Percentiles rank a stretch among this genome's conserved stretches.
phyloP scores from a whole-genome alignment of 352 stramenopile species.

The Globisporangium cederbergense region DNA sequence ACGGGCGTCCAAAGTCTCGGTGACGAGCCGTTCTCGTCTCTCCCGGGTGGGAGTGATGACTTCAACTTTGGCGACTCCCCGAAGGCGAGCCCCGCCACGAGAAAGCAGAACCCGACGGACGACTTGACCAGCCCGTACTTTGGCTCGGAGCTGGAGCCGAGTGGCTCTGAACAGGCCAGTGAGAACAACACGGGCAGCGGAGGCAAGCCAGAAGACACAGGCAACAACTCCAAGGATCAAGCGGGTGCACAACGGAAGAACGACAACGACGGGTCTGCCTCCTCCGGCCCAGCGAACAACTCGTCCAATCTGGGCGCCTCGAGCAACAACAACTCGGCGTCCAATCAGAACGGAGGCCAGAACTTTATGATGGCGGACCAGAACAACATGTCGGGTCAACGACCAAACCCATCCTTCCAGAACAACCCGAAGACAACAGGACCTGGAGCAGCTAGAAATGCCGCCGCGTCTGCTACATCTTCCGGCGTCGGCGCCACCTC shows the following conservation, averaged over 20 bases:
- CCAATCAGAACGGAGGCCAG: conserved; percentile 9
- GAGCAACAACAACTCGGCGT: conserved; percentile 6
- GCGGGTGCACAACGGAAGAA: conserved; percentile 25
- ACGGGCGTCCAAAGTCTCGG: conserved; percentile 81
- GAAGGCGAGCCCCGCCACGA: conserved; percentile 32
- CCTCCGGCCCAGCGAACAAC: conserved; percentile 18
- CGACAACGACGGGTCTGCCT: conserved; percentile 9
- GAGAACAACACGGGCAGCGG: conserved; percentile 33
- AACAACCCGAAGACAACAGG: conserved; percentile 5
- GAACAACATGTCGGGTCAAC: conserved; percentile 10
- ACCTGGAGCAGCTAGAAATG: conserved; percentile 9
- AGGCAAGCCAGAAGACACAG: conserved; percentile 23
- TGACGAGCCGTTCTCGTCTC: conserved; percentile 63
- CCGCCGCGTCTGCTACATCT: conserved; percentile 11
- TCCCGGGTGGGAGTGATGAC: conserved; percentile 50
- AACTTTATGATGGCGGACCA: conserved; percentile 22
- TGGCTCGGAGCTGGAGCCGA: conserved; percentile 47
- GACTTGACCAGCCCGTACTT: conserved; percentile 65
- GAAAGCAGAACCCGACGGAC: conserved; percentile 21
- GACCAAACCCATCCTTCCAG: conserved; percentile 14
- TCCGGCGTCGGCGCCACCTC: conserved; percentile 20
- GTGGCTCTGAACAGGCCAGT: conserved; percentile 28
- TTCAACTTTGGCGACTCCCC: conserved; percentile 82
- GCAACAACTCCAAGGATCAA: conserved; percentile 24
- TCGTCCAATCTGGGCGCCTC: not conserved